These are phyloP conservation scores for Chenopodium quinoa DNA, from an alignment of 148 eudicot genomes.

Conservation along the genomic window DNA sequence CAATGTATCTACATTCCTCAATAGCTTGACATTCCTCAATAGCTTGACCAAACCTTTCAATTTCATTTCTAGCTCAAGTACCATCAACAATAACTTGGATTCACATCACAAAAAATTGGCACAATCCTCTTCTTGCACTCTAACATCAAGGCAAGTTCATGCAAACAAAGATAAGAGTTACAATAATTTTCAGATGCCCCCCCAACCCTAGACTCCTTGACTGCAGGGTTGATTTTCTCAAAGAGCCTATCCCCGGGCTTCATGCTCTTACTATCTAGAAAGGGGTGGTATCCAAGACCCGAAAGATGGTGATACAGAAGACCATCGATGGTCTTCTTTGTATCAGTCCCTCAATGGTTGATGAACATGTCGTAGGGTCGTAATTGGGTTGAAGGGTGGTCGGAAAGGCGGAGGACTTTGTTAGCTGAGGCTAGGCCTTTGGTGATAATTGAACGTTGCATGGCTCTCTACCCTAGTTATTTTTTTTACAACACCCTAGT, in stretches of 20 bases:
- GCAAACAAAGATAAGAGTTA: constrained; percentile 59
- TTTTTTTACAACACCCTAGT: too few species aligned
- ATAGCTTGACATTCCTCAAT: constrained; percentile 56
- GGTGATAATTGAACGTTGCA: constrained; percentile 32
- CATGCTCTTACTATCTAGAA: constrained; percentile 64
- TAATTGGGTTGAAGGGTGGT: not conserved
- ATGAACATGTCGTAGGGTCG: constrained; percentile 59
- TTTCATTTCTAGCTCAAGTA: constrained; percentile 28
- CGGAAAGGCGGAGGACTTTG: not conserved
- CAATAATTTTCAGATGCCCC: constrained; percentile 60
- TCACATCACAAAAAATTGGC: constrained; percentile 62
- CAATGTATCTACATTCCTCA: constrained; percentile 53
- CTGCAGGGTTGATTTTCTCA: constrained; percentile 44
- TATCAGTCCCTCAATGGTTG: constrained; percentile 63
- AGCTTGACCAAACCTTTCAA: constrained; percentile 39
- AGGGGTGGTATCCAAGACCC: constrained; percentile 41
- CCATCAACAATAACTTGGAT: constrained; percentile 34
- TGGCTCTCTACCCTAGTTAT: not conserved
- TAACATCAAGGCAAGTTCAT: constrained; percentile 58
- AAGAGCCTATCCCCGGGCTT: constrained; percentile 55
- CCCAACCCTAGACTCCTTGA: constrained; percentile 41
- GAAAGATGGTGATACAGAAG: constrained; percentile 43
- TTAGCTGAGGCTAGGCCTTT: constrained; percentile 8
- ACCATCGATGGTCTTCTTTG: constrained; percentile 54
- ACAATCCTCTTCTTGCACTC: constrained; percentile 48